phyloP scores from a whole-genome alignment of 768 basidiomycete genomes.

The Chlorophyllum brunneum region DNA sequence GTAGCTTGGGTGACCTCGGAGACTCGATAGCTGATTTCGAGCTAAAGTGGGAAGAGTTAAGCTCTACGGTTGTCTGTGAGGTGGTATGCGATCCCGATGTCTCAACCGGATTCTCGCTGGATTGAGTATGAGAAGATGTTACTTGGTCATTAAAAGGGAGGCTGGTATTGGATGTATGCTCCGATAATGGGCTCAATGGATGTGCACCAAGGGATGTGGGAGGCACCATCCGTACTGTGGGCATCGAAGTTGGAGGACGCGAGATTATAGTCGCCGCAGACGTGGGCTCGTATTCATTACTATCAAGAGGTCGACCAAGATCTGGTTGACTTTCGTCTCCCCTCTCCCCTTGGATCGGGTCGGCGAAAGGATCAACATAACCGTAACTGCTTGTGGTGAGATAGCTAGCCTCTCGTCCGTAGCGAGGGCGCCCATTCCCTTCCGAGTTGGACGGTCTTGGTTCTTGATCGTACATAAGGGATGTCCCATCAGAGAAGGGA shows the following conservation, averaged over 20 bases:
- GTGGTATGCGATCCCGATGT: slow-evolving; percentile 23
- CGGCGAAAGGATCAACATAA: slow-evolving; percentile 41
- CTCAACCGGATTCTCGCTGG: slow-evolving; percentile 24
- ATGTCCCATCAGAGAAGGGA: slow-evolving; percentile 44
- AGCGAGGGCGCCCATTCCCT: slow-evolving; percentile 20
- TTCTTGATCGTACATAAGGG: slow-evolving; percentile 33
- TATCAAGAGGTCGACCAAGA: not conserved
- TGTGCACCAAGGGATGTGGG: slow-evolving; percentile 30
- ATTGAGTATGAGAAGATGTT: slow-evolving; percentile 24
- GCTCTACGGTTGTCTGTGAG: slow-evolving; percentile 25
- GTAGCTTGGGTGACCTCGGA: slow-evolving; percentile 23
- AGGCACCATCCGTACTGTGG: slow-evolving; percentile 26
- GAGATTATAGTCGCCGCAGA: slow-evolving; percentile 18
- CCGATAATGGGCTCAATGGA: slow-evolving; percentile 35
- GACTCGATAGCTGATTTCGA: slow-evolving; percentile 37
- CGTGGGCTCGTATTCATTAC: slow-evolving; percentile 12
- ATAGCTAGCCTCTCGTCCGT: slow-evolving; percentile 33
- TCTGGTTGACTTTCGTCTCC: slow-evolving; percentile 18
- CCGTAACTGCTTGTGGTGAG: slow-evolving; percentile 37
- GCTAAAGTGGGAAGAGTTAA: slow-evolving; percentile 21
- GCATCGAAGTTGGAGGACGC: slow-evolving; percentile 16
- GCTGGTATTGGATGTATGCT: slow-evolving; percentile 31
- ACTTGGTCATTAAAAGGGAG: slow-evolving; percentile 23
- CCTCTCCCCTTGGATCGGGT: slow-evolving; percentile 34
- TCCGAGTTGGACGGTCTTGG: slow-evolving; percentile 23